phyloP scores from a whole-genome alignment of 495 filamentous ascomycete species.

The Aspergillus wentii region DNA sequence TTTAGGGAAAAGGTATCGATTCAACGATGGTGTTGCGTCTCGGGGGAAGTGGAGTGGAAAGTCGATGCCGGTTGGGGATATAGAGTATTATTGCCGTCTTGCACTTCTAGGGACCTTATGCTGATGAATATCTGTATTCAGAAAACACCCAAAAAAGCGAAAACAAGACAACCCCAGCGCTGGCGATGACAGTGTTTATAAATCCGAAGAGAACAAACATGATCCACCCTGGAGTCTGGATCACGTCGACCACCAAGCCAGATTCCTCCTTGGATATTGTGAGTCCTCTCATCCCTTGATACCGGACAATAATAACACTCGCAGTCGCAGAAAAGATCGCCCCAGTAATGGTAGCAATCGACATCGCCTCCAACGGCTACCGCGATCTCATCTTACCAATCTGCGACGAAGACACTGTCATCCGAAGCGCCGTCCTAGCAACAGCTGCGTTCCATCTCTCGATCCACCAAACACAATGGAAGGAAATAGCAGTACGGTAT shows the following conservation, averaged over 20 bases:
- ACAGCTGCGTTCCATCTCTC: conserved; percentile 1
- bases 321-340: conserved; percentile 2
- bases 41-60: conserved; percentile 9
- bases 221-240: not conserved
- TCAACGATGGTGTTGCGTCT: conserved; percentile 3
- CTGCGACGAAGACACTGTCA: not conserved
- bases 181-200: not conserved
- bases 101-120: no score
- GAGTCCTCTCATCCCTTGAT: not conserved
- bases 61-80: not conserved
- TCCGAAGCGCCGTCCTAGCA: conserved; percentile 3
- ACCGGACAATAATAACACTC: not conserved
- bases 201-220: not conserved
- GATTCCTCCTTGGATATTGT: conserved; percentile 1
- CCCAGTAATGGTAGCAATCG: conserved; percentile 3
- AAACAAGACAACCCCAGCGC: not conserved
- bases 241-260: not conserved
- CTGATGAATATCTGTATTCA: not conserved
- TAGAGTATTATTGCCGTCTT: not conserved
- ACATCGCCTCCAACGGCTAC: conserved; percentile 3
- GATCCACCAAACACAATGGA: not conserved
- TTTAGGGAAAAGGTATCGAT: conserved; percentile 1
- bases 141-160: not conserved
- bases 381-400: conserved; percentile 1
- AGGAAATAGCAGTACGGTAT: not conserved